Conservation (phyloP, 352 stramenopile genomes). For the Phytophthora melonis region DNA sequence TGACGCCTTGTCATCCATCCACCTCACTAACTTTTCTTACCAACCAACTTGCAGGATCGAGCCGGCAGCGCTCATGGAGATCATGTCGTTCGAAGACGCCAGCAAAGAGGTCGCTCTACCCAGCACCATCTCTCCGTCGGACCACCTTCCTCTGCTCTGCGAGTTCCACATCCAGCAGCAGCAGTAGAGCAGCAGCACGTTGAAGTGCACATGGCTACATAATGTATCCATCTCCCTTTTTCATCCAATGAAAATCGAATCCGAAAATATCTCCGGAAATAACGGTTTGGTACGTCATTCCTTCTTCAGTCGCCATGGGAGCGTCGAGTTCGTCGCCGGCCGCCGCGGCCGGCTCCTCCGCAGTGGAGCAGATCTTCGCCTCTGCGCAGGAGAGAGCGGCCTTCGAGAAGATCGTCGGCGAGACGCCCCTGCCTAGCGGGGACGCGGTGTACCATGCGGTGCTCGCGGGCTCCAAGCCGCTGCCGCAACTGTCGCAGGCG, state of each 20-base stretch:
- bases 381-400: constrained; percentile 61
- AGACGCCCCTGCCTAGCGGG: constrained; percentile 52
- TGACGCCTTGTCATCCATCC: not conserved
- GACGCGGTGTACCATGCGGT: constrained; percentile 66
- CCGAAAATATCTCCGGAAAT: constrained; percentile 18
- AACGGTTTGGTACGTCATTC: constrained; percentile 23
- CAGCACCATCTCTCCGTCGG: constrained; percentile 73
- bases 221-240: constrained; percentile 30
- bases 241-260: constrained; percentile 24
- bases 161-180: constrained; percentile 56
- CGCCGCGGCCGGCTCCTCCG: constrained; percentile 21
- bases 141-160: constrained; percentile 80
- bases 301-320: constrained; percentile 48
- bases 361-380: constrained; percentile 47
- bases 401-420: constrained; percentile 82
- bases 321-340: constrained; percentile 48
- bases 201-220: constrained; percentile 29
- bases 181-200: constrained; percentile 8
- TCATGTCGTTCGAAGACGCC: constrained; percentile 72
- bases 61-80: constrained; percentile 67
- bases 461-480: constrained; percentile 44
- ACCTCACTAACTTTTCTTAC: not conserved
- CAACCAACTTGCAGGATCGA: constrained; percentile 34
- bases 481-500: constrained; percentile 63
- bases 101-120: constrained; percentile 70